Percentiles rank a stretch among this genome's conserved stretches.
phyloP scores from a whole-genome alignment of 1,139 yeast species.

The Yueomyces sp. region DNA sequence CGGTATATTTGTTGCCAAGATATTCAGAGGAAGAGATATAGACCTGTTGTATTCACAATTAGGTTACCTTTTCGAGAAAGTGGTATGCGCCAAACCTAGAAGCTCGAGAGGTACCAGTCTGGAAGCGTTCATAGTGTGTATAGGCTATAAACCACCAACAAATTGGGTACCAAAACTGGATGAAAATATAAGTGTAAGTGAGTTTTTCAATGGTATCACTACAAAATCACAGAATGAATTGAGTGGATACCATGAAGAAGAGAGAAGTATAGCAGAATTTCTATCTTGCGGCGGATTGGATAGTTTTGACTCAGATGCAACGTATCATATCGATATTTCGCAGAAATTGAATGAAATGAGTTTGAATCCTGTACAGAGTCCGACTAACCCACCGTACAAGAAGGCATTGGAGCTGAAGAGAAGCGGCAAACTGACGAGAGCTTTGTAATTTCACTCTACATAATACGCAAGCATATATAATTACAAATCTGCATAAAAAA shows the following conservation, averaged over 20 bases:
- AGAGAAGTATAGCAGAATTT: constrained; percentile 69
- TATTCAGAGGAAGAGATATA: constrained; percentile 89
- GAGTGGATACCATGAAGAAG: constrained; percentile 34
- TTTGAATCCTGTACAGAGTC: constrained; percentile 83
- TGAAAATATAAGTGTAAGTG: constrained; percentile 56
- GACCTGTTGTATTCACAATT: constrained; percentile 83
- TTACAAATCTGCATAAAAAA: too few species aligned
- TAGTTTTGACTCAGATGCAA: constrained; percentile 88
- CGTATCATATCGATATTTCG: constrained; percentile 47
- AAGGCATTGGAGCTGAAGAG: constrained; percentile 81
- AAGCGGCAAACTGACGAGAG: constrained; percentile 34
- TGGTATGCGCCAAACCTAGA: constrained; percentile 90
- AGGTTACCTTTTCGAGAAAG: constrained; percentile 70
- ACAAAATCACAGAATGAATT: constrained; percentile 26
- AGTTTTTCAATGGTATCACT: constrained; percentile 57
- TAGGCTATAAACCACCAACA: constrained; percentile 68
- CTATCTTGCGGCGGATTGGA: constrained; percentile 87
- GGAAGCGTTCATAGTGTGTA: constrained; percentile 87
- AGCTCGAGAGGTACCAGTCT: constrained; percentile 88
- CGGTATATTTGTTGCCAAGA: constrained; percentile 90
- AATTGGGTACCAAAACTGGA: constrained; percentile 68
- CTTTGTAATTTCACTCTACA: constrained; percentile 5
- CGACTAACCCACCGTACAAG: constrained; percentile 95
- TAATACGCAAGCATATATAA: too few species aligned
- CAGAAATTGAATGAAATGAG: constrained; percentile 7